phyloP scores from a whole-genome alignment of 805 yeast species.

The Lipomyces mesembrius region DNA sequence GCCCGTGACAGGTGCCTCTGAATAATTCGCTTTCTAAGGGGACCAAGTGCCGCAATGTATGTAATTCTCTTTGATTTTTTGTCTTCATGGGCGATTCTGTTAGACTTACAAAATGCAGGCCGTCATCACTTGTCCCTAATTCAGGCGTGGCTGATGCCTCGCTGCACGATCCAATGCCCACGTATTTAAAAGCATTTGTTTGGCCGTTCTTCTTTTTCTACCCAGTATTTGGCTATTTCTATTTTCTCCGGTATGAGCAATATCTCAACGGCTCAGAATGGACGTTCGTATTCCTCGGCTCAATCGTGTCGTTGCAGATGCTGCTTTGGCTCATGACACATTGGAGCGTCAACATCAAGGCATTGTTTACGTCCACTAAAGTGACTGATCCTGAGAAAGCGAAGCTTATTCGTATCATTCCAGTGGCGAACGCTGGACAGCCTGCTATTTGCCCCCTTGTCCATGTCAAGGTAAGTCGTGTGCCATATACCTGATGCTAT shows the following conservation, averaged over 20 bases:
- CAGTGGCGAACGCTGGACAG: conserved; percentile 84
- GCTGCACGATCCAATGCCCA: conserved; percentile 70
- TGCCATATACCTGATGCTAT: conserved; percentile 29
- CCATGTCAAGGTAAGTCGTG: conserved; percentile 26
- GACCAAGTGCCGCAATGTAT: background rate
- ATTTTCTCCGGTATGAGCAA: conserved; percentile 69
- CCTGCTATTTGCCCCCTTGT: conserved; percentile 65
- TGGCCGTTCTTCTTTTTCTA: conserved; percentile 81
- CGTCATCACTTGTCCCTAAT: conserved; percentile 45
- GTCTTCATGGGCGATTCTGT: background rate
- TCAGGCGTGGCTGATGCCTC: conserved; percentile 52
- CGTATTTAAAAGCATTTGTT: conserved; percentile 70
- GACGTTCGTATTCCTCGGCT: conserved; percentile 86
- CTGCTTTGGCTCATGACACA: conserved; percentile 88
- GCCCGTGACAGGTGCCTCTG: background rate
- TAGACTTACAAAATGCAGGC: conserved; percentile 4
- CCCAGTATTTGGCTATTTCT: conserved; percentile 71
- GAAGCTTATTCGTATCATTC: conserved; percentile 70
- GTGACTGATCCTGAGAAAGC: conserved; percentile 66
- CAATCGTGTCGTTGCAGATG: conserved; percentile 72
- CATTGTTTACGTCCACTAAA: conserved; percentile 66
- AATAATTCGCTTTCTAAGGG: background rate
- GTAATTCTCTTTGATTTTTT: background rate
- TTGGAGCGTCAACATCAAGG: conserved; percentile 79
- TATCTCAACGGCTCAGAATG: conserved; percentile 91